Evolutionary conservation across 306 rosid species (phyloP).

Genomic region (Trifolium subterraneum): DNA sequence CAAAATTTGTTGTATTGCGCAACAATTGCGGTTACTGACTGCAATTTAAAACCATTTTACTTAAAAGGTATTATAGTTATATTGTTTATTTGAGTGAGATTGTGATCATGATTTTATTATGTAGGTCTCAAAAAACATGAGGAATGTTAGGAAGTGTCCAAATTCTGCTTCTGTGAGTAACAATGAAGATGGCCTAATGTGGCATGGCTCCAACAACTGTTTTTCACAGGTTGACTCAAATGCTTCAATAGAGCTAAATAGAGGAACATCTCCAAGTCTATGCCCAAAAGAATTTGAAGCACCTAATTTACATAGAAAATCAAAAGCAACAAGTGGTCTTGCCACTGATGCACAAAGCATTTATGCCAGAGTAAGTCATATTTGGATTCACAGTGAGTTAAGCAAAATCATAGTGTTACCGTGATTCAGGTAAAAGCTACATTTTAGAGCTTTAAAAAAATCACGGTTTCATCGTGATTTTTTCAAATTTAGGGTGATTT

Average conservation of each 20-base stretch:
- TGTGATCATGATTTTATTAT: slow-evolving; percentile 33
- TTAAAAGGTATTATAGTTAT: background rate
- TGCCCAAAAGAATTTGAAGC: slow-evolving; percentile 41
- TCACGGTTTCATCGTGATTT: background rate
- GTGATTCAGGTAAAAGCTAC: background rate
- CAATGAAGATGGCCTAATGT: slow-evolving; percentile 47
- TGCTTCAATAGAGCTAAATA: slow-evolving; percentile 51
- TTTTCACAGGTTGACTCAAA: slow-evolving; percentile 61
- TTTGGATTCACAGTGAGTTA: background rate
- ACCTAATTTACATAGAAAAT: slow-evolving; percentile 48
- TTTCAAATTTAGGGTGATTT: background rate
- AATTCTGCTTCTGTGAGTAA: slow-evolving; percentile 36
- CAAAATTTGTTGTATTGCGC: no score
- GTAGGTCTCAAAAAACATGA: slow-evolving; percentile 49
- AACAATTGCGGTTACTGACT: no score
- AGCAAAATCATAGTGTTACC: background rate
- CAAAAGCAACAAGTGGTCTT: slow-evolving; percentile 56
- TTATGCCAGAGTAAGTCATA: slow-evolving; percentile 76
- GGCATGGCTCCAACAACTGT: slow-evolving; percentile 41
- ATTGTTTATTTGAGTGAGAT: background rate
- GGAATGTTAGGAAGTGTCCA: slow-evolving; percentile 50
- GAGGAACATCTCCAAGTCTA: slow-evolving; percentile 44
- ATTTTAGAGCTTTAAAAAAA: background rate
- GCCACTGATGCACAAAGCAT: slow-evolving; percentile 83
- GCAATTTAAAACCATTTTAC: no score